phyloP scores from a whole-genome alignment of 176 grass and related monocot genomes.

The Aegilops bicornis region DNA sequence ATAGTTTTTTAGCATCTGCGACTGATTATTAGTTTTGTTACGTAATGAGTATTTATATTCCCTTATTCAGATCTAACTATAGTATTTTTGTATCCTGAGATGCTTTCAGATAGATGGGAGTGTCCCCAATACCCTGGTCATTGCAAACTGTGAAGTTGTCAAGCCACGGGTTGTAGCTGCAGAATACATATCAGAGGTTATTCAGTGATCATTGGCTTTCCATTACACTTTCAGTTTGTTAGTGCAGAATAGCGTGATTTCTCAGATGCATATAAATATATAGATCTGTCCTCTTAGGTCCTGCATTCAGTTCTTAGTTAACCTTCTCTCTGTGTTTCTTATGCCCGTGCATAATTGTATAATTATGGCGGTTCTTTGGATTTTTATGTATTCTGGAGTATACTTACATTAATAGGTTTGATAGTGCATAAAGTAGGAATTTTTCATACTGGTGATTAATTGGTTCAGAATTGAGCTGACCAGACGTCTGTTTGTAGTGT shows the following conservation, averaged over 20 bases:
- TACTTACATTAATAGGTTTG: background rate
- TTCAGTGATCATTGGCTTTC: constrained; percentile 16
- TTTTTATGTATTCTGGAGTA: background rate
- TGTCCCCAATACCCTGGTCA: constrained; percentile 73
- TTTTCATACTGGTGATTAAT: background rate
- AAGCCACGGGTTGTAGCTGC: constrained; percentile 75
- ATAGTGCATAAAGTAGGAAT: background rate
- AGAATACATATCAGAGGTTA: constrained; percentile 82
- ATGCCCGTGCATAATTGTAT: background rate
- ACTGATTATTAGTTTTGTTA: no score
- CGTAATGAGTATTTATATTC: no score
- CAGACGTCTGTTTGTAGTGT: constrained; percentile 6
- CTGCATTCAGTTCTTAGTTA: no score
- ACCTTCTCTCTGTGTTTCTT: background rate
- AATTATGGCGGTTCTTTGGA: background rate
- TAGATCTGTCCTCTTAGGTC: no score
- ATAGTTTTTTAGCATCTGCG: no score
- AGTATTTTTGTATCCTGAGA: background rate
- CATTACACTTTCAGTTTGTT: background rate
- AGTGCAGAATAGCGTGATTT: background rate
- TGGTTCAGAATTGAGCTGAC: background rate
- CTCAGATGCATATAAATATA: no score
- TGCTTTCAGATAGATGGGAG: constrained; percentile 73
- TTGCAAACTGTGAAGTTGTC: constrained; percentile 81
- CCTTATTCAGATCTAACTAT: background rate